These are phyloP conservation scores for Cordyceps javanica DNA, from an alignment of 2,329 filamentous ascomycete species.

Conservation along the genomic window DNA sequence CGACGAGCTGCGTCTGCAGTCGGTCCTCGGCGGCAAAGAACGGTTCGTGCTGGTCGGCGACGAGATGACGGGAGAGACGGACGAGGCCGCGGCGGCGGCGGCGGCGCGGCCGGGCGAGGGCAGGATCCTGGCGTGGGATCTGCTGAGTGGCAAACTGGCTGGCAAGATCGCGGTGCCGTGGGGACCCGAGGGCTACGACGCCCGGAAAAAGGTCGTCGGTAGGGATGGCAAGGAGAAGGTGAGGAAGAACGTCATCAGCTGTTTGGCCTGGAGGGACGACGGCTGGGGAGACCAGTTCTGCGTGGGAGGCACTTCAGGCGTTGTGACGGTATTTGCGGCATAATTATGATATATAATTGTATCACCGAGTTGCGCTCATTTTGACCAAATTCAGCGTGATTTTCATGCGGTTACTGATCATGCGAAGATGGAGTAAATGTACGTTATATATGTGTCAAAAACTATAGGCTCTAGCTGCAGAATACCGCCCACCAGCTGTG, in stretches of 20 bases:
- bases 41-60: constrained; percentile 75
- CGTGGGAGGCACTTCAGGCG: constrained; percentile 57
- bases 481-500: neutral
- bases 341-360: constrained; percentile 13
- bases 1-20: constrained; percentile 66
- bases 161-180: constrained; percentile 55
- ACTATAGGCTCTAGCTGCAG: neutral
- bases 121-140: constrained; percentile 74
- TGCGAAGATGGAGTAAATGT: constrained; percentile 22
- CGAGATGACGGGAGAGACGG: constrained; percentile 44
- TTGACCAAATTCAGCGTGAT: neutral
- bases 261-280: constrained; percentile 55
- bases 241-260: constrained; percentile 54
- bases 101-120: constrained; percentile 40
- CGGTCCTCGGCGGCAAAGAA: constrained; percentile 69
- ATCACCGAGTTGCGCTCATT: neutral
- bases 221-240: constrained; percentile 55
- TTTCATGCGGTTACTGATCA: neutral
- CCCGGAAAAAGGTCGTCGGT: constrained; percentile 47
- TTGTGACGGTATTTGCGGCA: constrained; percentile 56
- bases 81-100: neutral
- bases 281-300: constrained; percentile 61
- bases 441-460: neutral
- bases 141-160: constrained; percentile 64
- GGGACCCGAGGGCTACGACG: constrained; percentile 44